Evolutionary conservation across 352 stramenopile species (phyloP).

Genomic region (Phytophthora tubulina): DNA sequence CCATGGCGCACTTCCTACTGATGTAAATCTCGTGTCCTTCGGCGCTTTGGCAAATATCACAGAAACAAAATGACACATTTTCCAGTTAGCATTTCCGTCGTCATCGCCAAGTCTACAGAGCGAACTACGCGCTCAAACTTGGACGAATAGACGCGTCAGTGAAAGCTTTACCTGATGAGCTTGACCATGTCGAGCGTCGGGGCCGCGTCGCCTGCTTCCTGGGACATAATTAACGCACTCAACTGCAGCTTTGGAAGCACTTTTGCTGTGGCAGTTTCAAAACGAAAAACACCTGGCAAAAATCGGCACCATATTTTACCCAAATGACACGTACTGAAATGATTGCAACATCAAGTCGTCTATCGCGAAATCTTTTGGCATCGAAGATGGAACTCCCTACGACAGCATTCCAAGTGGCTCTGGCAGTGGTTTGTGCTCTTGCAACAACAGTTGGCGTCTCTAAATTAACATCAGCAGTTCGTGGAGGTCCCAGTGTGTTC

Average conservation of each 20-base stretch:
- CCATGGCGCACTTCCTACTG: slow-evolving; percentile 93
- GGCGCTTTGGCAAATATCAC: slow-evolving; percentile 63
- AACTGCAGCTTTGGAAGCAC: neutral
- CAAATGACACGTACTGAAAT: slow-evolving; percentile 14
- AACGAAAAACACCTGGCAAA: slow-evolving; percentile 8
- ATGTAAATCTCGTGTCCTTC: slow-evolving; percentile 97
- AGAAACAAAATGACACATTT: slow-evolving; percentile 6
- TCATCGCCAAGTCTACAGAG: neutral
- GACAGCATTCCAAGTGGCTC: slow-evolving; percentile 54
- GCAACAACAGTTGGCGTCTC: slow-evolving; percentile 37
- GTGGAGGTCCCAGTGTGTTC: slow-evolving; percentile 26
- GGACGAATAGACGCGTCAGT: neutral
- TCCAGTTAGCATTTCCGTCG: slow-evolving; percentile 7
- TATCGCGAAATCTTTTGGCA: slow-evolving; percentile 17
- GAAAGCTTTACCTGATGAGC: slow-evolving; percentile 68
- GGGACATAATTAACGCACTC: slow-evolving; percentile 49
- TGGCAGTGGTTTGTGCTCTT: slow-evolving; percentile 48
- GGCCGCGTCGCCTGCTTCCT: slow-evolving; percentile 53
- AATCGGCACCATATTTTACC: slow-evolving; percentile 6
- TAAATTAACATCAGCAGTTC: slow-evolving; percentile 28
- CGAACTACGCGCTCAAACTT: neutral
- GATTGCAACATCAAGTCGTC: neutral
- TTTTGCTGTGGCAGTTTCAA: slow-evolving; percentile 13
- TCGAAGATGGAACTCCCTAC: slow-evolving; percentile 31
- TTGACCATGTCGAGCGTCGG: slow-evolving; percentile 79